phyloP scores from a whole-genome alignment of 2,329 filamentous ascomycete species.

The Lachnellula subtilissima region DNA sequence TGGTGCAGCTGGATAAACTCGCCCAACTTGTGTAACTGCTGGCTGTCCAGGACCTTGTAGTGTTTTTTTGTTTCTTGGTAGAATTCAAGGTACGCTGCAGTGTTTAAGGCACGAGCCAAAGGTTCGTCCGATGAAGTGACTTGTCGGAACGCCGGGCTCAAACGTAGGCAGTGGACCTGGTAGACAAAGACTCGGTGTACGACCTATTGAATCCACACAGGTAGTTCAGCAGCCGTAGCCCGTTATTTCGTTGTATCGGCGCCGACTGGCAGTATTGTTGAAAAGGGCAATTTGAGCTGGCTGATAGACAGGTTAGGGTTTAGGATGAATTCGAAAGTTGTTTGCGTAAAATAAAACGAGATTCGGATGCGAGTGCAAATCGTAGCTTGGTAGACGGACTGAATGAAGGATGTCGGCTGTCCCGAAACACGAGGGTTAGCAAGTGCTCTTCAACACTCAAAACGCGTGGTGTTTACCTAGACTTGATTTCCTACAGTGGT shows the following conservation, averaged over 20 bases:
- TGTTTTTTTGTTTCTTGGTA: conserved; percentile 9
- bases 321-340: too few species aligned
- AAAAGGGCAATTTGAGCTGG: too few species aligned
- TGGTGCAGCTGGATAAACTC: not conserved
- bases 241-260: not conserved
- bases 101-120: conserved; percentile 29
- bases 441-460: not conserved
- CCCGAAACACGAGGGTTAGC: not conserved
- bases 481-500: not conserved
- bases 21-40: conserved; percentile 3
- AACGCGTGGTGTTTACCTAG: not conserved
- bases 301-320: too few species aligned
- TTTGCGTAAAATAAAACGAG: too few species aligned
- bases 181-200: not conserved
- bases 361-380: too few species aligned
- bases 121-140: conserved; percentile 28
- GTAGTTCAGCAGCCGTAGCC: not conserved
- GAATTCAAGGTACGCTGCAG: conserved; percentile 23
- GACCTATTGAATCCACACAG: not conserved
- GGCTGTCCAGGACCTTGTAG: not conserved
- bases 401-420: not conserved
- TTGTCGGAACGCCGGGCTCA: conserved; percentile 7
- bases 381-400: not conserved
- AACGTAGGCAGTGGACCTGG: not conserved
- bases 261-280: too few species aligned